Conservation (phyloP, 768 basidiomycete genomes). For the Melanogaster broomeanus region DNA sequence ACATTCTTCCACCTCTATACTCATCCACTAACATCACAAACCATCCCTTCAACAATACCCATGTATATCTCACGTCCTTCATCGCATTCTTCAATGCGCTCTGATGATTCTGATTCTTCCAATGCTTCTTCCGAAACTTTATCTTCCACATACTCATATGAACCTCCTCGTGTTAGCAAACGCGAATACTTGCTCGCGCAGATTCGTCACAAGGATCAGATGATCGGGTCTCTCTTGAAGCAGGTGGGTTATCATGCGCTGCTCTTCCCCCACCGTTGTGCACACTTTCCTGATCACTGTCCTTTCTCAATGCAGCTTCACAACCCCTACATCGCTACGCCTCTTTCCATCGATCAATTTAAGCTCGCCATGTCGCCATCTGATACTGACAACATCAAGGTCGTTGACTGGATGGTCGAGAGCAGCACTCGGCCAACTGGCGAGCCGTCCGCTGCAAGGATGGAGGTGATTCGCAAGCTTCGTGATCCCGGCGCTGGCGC, state of each 20-base stretch:
- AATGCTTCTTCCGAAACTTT: conserved; percentile 40
- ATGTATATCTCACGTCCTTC: conserved; percentile 18
- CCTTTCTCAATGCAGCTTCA: conserved; percentile 42
- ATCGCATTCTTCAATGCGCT: conserved; percentile 17
- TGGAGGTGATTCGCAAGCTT: conserved; percentile 31
- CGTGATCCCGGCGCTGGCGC: conserved; percentile 35
- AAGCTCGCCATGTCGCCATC: conserved; percentile 76
- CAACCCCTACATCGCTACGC: conserved; percentile 79
- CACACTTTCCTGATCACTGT: conserved; percentile 1
- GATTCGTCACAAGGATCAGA: conserved; percentile 83
- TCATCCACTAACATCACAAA: neutral
- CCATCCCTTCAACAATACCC: neutral
- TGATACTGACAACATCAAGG: conserved; percentile 65
- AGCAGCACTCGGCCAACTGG: conserved; percentile 54
- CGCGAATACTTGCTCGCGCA: conserved; percentile 85
- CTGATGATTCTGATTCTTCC: conserved; percentile 29
- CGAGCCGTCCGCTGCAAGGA: conserved; percentile 34
- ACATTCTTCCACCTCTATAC: neutral
- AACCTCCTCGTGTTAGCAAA: conserved; percentile 54
- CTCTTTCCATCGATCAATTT: conserved; percentile 77
- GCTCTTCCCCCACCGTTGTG: neutral
- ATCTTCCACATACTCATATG: conserved; percentile 32
- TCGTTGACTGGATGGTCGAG: conserved; percentile 77
- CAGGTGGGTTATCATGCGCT: conserved; percentile 47
- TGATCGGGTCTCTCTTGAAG: conserved; percentile 83